Evolutionary conservation across 2,329 filamentous ascomycete genomes (phyloP).

Genomic region (Plectosphaerella cucumerina): DNA sequence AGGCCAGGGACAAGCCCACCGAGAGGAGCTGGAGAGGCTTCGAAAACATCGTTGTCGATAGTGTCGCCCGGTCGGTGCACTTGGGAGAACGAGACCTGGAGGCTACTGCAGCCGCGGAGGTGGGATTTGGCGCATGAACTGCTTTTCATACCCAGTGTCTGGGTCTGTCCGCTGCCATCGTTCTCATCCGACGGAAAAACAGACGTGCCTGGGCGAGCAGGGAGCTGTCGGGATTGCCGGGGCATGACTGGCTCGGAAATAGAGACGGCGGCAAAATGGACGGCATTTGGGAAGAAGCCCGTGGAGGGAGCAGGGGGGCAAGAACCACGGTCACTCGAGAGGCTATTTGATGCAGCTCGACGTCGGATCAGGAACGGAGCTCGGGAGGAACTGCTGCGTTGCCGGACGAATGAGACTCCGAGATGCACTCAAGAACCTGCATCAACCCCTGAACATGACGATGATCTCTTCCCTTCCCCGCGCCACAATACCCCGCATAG

Average conservation of each 20-base stretch:
- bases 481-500: neutral
- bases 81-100: neutral
- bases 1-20: slow-evolving; percentile 4
- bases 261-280: neutral
- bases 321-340: neutral
- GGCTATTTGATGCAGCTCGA: neutral
- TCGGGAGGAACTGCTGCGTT: neutral
- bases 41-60: slow-evolving; percentile 6
- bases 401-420: neutral
- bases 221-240: neutral
- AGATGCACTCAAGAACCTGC: neutral
- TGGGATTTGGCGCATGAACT: neutral
- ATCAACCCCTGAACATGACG: neutral
- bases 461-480: neutral
- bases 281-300: neutral
- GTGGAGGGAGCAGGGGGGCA: neutral
- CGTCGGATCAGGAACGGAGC: neutral
- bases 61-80: neutral
- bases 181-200: neutral
- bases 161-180: neutral
- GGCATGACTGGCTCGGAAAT: neutral
- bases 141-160: neutral
- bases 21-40: slow-evolving; percentile 7
- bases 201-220: neutral
- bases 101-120: neutral